Evolutionary conservation across 768 basidiomycete species (phyloP).

Genomic region (Daedaleopsis nitida): DNA sequence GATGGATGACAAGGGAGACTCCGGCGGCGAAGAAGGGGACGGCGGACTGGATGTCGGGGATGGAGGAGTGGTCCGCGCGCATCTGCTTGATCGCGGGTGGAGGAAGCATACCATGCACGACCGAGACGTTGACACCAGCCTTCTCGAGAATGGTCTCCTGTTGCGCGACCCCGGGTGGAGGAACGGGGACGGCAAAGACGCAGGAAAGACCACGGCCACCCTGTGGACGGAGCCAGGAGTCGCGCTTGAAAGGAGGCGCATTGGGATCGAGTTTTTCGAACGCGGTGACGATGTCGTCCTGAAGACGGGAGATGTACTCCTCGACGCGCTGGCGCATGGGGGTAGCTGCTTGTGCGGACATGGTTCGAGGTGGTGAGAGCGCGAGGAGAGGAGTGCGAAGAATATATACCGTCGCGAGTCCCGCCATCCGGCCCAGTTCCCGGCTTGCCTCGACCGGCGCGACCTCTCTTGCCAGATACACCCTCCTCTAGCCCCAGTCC

Average conservation of each 20-base stretch:
- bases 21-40: conserved; percentile 95
- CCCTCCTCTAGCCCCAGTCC: no score
- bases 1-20: conserved; percentile 91
- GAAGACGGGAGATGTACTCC: conserved; percentile 72
- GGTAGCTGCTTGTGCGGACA: conserved; percentile 13
- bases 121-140: conserved; percentile 92
- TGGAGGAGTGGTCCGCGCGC: conserved; percentile 85
- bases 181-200: conserved; percentile 64
- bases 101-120: conserved; percentile 87
- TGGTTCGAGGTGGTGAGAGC: not conserved
- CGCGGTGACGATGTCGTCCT: conserved; percentile 73
- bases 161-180: conserved; percentile 31
- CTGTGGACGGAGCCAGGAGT: conserved; percentile 73
- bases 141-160: conserved; percentile 78
- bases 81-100: conserved; percentile 92
- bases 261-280: conserved; percentile 80
- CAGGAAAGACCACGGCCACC: conserved; percentile 83
- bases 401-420: conserved; percentile 2
- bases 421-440: conserved; percentile 9
- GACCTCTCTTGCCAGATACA: not conserved
- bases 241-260: conserved; percentile 74
- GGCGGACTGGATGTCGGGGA: conserved; percentile 61
- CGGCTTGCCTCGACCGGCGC: conserved; percentile 16
- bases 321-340: conserved; percentile 77
- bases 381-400: not conserved